Evolutionary conservation across 1,284 basidiomycete genomes (phyloP).

Genomic region (Trichosporon asahii): DNA sequence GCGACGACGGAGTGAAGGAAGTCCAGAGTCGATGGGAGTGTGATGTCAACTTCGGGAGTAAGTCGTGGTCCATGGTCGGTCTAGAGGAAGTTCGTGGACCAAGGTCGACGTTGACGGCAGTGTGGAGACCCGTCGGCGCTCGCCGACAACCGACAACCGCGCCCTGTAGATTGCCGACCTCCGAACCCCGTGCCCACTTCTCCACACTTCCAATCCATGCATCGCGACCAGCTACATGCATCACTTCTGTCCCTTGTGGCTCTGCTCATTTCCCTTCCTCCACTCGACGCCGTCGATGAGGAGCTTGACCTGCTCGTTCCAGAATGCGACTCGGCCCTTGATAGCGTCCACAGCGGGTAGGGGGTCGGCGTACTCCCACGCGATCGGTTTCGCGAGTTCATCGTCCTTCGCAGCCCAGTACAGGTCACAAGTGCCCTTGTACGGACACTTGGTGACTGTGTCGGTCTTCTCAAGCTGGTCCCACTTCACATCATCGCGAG

Average conservation of each 20-base stretch:
- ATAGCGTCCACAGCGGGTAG: neutral
- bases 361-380: constrained; percentile 14
- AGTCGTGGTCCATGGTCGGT: neutral
- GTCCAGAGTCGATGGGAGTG: too few species aligned
- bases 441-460: constrained; percentile 13
- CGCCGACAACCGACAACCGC: neutral
- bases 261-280: constrained; percentile 1
- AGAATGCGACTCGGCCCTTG: constrained; percentile 15
- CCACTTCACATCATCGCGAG: neutral
- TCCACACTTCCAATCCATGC: neutral
- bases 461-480: constrained; percentile 8
- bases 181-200: neutral
- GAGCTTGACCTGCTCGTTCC: constrained; percentile 13
- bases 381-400: constrained; percentile 6
- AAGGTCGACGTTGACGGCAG: neutral
- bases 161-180: neutral
- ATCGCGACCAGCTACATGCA: neutral
- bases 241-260: neutral
- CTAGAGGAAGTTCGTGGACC: neutral
- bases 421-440: constrained; percentile 16
- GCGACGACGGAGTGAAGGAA: neutral
- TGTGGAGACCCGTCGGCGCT: neutral
- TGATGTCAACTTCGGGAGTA: too few species aligned
- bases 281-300: constrained; percentile 13
- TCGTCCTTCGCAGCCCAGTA: constrained; percentile 15